Conservation (phyloP, 768 basidiomycete species). For the Leccinum incarnatum region DNA sequence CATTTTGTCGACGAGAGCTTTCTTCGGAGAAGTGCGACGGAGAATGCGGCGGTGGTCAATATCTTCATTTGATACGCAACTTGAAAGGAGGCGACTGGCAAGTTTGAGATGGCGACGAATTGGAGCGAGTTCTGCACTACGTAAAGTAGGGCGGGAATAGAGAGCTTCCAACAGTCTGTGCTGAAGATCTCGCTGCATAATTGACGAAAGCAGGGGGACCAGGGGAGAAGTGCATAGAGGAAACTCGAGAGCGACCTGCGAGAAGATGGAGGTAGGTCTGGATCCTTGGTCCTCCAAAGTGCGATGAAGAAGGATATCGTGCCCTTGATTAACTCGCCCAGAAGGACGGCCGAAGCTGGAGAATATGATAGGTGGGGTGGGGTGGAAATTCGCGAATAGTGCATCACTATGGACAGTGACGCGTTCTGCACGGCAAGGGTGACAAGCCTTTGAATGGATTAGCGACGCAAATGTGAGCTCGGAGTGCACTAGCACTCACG, state of each 20-base stretch:
- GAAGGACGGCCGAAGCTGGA: slow-evolving; percentile 88
- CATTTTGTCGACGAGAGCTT: slow-evolving; percentile 75
- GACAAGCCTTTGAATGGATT: slow-evolving; percentile 50
- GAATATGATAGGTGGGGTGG: slow-evolving; percentile 81
- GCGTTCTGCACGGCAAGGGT: slow-evolving; percentile 95
- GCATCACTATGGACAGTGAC: slow-evolving; percentile 94
- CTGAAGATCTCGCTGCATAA: slow-evolving; percentile 79
- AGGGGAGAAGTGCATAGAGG: slow-evolving; percentile 41
- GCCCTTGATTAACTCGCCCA: slow-evolving; percentile 94
- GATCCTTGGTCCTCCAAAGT: slow-evolving; percentile 47
- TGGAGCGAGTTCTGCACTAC: slow-evolving; percentile 96
- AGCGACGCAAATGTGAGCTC: not conserved
- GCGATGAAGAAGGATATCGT: slow-evolving; percentile 90
- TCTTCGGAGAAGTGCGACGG: slow-evolving; percentile 77
- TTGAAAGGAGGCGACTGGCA: slow-evolving; percentile 96
- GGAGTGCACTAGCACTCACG: slow-evolving; percentile 30
- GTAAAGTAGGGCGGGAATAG: slow-evolving; percentile 93
- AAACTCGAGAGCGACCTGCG: slow-evolving; percentile 40
- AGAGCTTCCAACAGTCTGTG: slow-evolving; percentile 95
- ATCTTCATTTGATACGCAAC: slow-evolving; percentile 99
- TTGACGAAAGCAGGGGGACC: slow-evolving; percentile 49
- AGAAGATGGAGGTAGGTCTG: slow-evolving; percentile 39
- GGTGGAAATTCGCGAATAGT: slow-evolving; percentile 92
- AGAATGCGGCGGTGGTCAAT: slow-evolving; percentile 92
- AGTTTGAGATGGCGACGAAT: slow-evolving; percentile 93